phyloP scores from a whole-genome alignment of 192 early-diverging fungal species.

The Gonapodya sp. region DNA sequence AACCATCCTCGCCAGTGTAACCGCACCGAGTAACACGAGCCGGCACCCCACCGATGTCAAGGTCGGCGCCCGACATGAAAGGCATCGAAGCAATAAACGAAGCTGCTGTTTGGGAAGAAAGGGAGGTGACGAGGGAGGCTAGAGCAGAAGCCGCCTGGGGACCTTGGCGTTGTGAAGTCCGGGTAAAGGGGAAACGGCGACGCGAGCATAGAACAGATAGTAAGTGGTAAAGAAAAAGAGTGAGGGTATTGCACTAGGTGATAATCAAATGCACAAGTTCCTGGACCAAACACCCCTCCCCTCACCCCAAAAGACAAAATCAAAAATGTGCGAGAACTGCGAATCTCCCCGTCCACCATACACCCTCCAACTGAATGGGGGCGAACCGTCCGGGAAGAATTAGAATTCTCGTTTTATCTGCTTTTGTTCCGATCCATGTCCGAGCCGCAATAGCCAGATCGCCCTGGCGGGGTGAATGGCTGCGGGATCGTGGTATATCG shows the following conservation, averaged over 20 bases:
- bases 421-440: background rate
- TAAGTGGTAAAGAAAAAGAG: too few relatives aligned
- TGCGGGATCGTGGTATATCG: background rate
- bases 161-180: slow-evolving; percentile 17
- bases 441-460: background rate
- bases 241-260: too few relatives aligned
- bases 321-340: background rate
- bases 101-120: slow-evolving; percentile 21
- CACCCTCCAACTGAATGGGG: background rate
- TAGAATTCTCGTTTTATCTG: background rate
- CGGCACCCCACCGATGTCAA: slow-evolving; percentile 65
- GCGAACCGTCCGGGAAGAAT: background rate
- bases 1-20: slow-evolving; percentile 99
- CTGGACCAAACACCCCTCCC: too few relatives aligned
- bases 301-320: background rate
- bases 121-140: slow-evolving; percentile 26
- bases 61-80: slow-evolving; percentile 76
- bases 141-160: slow-evolving; percentile 70
- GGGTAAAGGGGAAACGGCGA: too few relatives aligned
- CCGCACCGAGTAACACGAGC: slow-evolving; percentile 90
- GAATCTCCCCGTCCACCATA: background rate
- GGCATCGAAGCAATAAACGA: slow-evolving; percentile 59
- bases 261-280: too few relatives aligned
- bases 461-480: background rate
- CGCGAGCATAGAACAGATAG: background rate